Base-by-base conservation (phyloP, 345 rosid species). In the Adansonia digitata region DNA sequence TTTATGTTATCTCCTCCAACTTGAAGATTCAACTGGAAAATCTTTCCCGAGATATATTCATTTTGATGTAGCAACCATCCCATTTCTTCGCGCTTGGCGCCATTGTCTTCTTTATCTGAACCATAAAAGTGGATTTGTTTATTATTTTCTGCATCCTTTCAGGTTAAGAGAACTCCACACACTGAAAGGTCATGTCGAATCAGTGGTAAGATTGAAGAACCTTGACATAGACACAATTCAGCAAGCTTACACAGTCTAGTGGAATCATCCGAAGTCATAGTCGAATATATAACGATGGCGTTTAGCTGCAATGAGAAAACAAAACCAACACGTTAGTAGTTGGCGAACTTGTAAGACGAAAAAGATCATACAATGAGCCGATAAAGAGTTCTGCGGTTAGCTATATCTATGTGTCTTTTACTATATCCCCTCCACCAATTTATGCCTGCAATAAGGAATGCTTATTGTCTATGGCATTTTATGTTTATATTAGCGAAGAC, bases 151-250 rank as follows among this genome's bases (percentile, higher is more conserved):
- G 49, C 45, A 12, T 51, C 73, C 40, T 78, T 78, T 68, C 81
- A 94, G 98, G 90, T 76, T 93, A 86, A 88, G 97, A 79, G 99
- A 95, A 80, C 97, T 95, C 39, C 93, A 88, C 82, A 95, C 97
- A 5, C 90, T 91, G 60, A 95, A 95, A 81, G 99, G 99, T 75
- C 98, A 93, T 15, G 98, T 95, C 7, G 99, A 95, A 84, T 95
- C 98, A 3, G 99, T 93, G 67, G 96, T 93, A 77, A 90, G 94
- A 81, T 71, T 93, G 79, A 95, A 95, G 85, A 97, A 97, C 31
- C 90, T 95, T 0, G 99, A 95, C 85, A 95, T 91, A 45, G 96
- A 91, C 83, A 93, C 98, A n/a, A 95, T 95, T 70, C 99, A 88
- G 80, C 99, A 95, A 84, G 89, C 98, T 2, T 93, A 95, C 88